A percentile compares a stretch with the other conserved stretches of the same genome.
Conservation (phyloP, 768 basidiomycete genomes). For the Russula compacta region DNA sequence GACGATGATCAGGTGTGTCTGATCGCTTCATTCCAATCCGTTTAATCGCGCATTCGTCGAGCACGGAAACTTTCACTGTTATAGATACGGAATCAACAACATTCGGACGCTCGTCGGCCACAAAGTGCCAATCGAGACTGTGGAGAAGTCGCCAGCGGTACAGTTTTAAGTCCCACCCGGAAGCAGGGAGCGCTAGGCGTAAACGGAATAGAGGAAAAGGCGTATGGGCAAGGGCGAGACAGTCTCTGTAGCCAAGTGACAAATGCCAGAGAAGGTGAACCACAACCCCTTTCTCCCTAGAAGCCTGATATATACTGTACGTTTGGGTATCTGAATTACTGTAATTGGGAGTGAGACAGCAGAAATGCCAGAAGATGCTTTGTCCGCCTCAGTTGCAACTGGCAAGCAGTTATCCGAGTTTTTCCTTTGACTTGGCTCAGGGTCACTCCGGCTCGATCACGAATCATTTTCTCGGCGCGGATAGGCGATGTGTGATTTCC, state of each 20-base stretch:
- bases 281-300: background rate
- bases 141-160: constrained; percentile 85
- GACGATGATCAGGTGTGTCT: constrained; percentile 89
- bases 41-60: no score
- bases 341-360: no score
- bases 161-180: constrained; percentile 49
- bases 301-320: background rate
- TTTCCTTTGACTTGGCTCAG: no score
- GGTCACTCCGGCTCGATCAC: no score
- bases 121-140: constrained; percentile 85
- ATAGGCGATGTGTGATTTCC: no score
- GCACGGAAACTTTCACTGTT: background rate
- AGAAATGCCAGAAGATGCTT: no score
- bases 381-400: no score
- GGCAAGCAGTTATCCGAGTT: no score
- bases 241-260: background rate
- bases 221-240: background rate
- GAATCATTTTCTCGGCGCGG: no score
- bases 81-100: constrained; percentile 92
- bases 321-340: no score
- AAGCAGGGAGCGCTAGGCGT: background rate
- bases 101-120: constrained; percentile 95
- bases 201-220: no score
- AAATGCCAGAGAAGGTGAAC: background rate
- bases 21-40: background rate